phyloP scores from a whole-genome alignment of 2,329 filamentous ascomycete species.

The Coleophoma cylindrospora region DNA sequence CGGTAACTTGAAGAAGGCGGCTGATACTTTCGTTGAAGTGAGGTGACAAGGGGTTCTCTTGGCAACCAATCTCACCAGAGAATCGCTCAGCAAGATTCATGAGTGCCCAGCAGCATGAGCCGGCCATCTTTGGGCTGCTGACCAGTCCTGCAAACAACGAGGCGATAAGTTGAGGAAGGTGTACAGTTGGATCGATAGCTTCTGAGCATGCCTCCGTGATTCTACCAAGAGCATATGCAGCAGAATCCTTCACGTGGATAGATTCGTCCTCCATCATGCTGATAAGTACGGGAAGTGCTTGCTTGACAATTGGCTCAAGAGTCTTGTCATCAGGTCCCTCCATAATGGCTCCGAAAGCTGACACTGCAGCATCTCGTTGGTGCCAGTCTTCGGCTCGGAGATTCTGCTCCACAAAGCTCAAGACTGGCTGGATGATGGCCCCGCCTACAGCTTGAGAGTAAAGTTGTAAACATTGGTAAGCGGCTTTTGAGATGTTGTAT shows the following conservation, averaged over 20 bases:
- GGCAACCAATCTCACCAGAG: slow-evolving; percentile 74
- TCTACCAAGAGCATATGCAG: slow-evolving; percentile 90
- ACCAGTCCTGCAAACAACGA: slow-evolving; percentile 87
- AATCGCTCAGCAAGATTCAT: slow-evolving; percentile 98
- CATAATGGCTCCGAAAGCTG: slow-evolving; percentile 97
- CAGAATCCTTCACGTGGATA: slow-evolving; percentile 90
- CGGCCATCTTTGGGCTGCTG: slow-evolving; percentile 92
- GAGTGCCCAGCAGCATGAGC: slow-evolving; percentile 97
- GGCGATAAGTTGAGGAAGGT: slow-evolving; percentile 79
- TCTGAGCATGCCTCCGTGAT: slow-evolving; percentile 93
- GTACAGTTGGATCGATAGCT: slow-evolving; percentile 78
- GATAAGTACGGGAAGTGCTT: slow-evolving; percentile 87
- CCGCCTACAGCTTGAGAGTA: slow-evolving; percentile 89
- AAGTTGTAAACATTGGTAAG: slow-evolving; percentile 94
- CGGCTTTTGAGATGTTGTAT: slow-evolving; percentile 92
- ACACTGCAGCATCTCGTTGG: slow-evolving; percentile 89
- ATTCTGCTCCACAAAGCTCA: slow-evolving; percentile 88
- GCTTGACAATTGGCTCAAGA: slow-evolving; percentile 90
- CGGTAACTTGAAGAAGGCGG: slow-evolving; percentile 80
- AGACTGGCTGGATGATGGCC: slow-evolving; percentile 78
- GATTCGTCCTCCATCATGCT: slow-evolving; percentile 85
- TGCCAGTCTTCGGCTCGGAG: slow-evolving; percentile 92
- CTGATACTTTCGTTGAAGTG: slow-evolving; percentile 92
- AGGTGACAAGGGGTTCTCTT: slow-evolving; percentile 76
- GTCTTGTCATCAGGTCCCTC: slow-evolving; percentile 93